phyloP scores from a whole-genome alignment of 2,329 filamentous ascomycete species.

The Aspergillus hortae region DNA sequence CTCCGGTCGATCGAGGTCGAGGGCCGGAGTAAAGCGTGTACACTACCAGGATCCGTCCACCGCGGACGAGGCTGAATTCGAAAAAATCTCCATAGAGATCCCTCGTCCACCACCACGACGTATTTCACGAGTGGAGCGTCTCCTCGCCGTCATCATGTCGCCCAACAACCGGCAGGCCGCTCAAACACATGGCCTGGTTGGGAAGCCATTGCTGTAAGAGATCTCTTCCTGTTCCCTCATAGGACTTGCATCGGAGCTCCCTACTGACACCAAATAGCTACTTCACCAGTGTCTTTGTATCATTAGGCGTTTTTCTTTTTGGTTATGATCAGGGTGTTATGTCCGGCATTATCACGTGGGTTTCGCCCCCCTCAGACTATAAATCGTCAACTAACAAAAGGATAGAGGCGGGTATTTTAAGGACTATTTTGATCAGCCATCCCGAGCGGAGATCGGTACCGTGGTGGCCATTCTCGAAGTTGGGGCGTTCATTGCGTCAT shows the following conservation, averaged over 20 bases:
- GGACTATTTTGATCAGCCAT: slow-evolving; percentile 87
- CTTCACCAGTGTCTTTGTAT: slow-evolving; percentile 80
- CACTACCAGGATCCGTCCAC: slow-evolving; percentile 59
- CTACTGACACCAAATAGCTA: slow-evolving; percentile 57
- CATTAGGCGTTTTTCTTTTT: slow-evolving; percentile 62
- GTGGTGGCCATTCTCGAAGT: slow-evolving; percentile 98
- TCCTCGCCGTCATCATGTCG: slow-evolving; percentile 82
- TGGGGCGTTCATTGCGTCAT: slow-evolving; percentile 84
- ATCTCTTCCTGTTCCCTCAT: neutral
- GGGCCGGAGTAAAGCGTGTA: slow-evolving; percentile 58
- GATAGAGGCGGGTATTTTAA: slow-evolving; percentile 78
- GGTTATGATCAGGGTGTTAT: slow-evolving; percentile 65
- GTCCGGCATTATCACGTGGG: slow-evolving; percentile 66
- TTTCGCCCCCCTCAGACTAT: slow-evolving; percentile 15
- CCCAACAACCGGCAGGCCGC: slow-evolving; percentile 63
- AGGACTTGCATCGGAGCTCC: slow-evolving; percentile 4
- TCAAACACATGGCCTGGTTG: slow-evolving; percentile 86
- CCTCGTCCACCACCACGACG: slow-evolving; percentile 63
- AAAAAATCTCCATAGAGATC: slow-evolving; percentile 61
- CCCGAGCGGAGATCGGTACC: slow-evolving; percentile 81
- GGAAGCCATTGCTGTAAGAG: slow-evolving; percentile 84
- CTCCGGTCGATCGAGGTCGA: slow-evolving; percentile 40
- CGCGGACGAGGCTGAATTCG: slow-evolving; percentile 33
- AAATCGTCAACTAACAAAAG: slow-evolving; percentile 13
- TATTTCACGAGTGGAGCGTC: slow-evolving; percentile 64